Base-by-base conservation (phyloP, 805 yeast genomes). In the Nakazawaea pomicola region DNA sequence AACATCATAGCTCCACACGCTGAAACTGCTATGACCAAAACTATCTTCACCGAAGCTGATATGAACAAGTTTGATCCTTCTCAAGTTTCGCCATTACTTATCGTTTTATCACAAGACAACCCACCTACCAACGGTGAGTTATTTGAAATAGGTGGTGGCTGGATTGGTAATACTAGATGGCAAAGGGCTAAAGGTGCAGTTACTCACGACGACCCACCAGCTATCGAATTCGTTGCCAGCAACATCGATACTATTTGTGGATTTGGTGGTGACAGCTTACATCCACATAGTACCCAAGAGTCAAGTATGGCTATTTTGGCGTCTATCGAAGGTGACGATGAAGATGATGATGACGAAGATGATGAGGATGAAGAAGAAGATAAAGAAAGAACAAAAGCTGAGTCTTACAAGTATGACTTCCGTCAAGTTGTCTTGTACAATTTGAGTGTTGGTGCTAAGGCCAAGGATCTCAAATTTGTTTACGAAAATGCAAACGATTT, bases 1-100 rank as follows among this genome's bases (percentile, higher is more conserved):
- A 86, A 90, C 58, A 76, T 79, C 28, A 80, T 89, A 60, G 98
- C 99, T 20, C 99, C 99, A 40, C 96, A 91, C 60, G 98, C 98
- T 21, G 97, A 91, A 57, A 91, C 99, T 33, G 90, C 95, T 44
- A 91, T 91, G 99, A 91, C 99, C 21, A 76, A 78, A 55, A 84
- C 95, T 5, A 80, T 91, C 36, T 85, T 91, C 66, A 75, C 78
- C 36, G 82, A 80, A 36, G 79, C 78, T 46, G 95, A 91, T 62
- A 75, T 82, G 52, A 86, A 87, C 64, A 78, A 81, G 52, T 88
- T 82, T 64, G 87, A 86, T 53, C 90, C 97, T 5, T 76, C 80
- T 39, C 87, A 79, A 61, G 96, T 91, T 36, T 93, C 97, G 1
- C 99, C 99, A 44, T 70, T 90, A 48, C 77, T 88, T 50, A 87